phyloP scores from a whole-genome alignment of 495 filamentous ascomycete species.

The Collariella sp. region DNA sequence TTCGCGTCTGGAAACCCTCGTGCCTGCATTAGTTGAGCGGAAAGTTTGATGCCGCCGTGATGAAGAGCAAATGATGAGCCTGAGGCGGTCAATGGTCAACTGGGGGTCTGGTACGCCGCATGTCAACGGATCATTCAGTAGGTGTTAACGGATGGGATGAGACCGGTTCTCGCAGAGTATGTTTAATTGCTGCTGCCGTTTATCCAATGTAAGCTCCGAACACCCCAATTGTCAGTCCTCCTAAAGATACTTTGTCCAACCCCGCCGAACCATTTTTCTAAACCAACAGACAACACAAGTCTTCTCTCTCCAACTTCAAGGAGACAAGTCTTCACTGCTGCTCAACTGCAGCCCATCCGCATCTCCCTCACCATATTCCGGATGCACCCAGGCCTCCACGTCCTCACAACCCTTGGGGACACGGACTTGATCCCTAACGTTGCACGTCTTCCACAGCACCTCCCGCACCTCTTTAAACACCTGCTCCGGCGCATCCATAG shows the following conservation, averaged over 20 bases:
- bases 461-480: constrained; percentile 75
- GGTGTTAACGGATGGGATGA: no score
- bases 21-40: no score
- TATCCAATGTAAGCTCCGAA: no score
- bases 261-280: neutral
- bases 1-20: no score
- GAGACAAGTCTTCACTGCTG: constrained; percentile 18
- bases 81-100: no score
- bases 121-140: no score
- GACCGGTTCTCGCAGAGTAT: no score
- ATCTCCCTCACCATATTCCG: neutral
- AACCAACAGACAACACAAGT: neutral
- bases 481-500: constrained; percentile 78
- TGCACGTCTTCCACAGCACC: constrained; percentile 68
- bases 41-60: no score
- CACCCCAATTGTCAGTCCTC: no score
- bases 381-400: constrained; percentile 22
- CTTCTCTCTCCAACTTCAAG: neutral
- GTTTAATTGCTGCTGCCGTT: no score
- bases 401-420: constrained; percentile 56
- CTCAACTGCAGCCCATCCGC: constrained; percentile 21
- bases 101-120: no score
- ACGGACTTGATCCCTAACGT: constrained; percentile 49
- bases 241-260: neutral
- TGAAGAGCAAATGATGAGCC: no score